Percentiles rank a stretch among this genome's conserved stretches.
Conservation (phyloP, 768 basidiomycete genomes). For the Trametes maxima region DNA sequence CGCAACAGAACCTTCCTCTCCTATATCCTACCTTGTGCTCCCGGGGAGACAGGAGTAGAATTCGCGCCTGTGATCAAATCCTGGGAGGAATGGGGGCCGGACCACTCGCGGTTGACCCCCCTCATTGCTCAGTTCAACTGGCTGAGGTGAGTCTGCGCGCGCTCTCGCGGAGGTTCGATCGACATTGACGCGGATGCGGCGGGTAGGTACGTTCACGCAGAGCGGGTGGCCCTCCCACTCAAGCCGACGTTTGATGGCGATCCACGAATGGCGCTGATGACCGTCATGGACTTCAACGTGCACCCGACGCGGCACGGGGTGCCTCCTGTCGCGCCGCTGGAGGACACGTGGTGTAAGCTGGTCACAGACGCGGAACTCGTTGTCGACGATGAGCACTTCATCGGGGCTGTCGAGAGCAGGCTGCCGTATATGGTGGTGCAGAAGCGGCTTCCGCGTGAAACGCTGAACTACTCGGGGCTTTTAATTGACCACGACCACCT, state of each 20-base stretch:
- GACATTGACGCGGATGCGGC: neutral
- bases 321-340: neutral
- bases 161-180: neutral
- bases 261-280: conserved; percentile 28
- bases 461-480: conserved; percentile 38
- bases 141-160: conserved; percentile 38
- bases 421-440: conserved; percentile 27
- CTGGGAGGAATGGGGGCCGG: conserved; percentile 46
- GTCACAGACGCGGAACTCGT: neutral
- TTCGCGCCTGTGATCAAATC: conserved; percentile 17
- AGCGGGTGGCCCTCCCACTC: conserved; percentile 37
- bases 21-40: conserved; percentile 5
- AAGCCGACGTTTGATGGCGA: conserved; percentile 9
- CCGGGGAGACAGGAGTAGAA: neutral
- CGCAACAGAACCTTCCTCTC: conserved; percentile 36
- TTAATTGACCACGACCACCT: conserved; percentile 48
- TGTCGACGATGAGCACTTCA: conserved; percentile 13
- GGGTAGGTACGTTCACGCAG: conserved; percentile 46
- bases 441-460: conserved; percentile 4
- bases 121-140: conserved; percentile 39
- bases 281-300: conserved; percentile 37
- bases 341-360: neutral
- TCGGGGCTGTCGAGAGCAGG: conserved; percentile 18
- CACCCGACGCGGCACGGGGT: conserved; percentile 27
- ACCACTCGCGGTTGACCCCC: conserved; percentile 37